A percentile compares a stretch with the other conserved stretches of the same genome.
Conservation (phyloP, 2,329 filamentous ascomycete genomes). For the Aspergillus pseudotamarii region DNA sequence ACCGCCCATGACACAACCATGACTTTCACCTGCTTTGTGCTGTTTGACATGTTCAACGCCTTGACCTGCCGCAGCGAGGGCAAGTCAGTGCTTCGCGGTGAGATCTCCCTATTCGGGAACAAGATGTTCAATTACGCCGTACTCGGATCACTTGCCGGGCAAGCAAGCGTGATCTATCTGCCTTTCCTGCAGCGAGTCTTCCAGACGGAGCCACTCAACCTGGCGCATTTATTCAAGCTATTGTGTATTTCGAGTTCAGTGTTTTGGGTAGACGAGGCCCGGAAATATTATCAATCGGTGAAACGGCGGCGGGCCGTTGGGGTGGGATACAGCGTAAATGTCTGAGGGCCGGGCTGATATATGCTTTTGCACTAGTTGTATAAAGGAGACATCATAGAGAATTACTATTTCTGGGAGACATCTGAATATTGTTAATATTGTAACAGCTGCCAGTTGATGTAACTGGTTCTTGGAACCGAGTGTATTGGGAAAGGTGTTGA, state of each 20-base stretch:
- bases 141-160: constrained; percentile 77
- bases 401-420: background rate
- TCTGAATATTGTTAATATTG: background rate
- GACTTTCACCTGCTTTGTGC: constrained; percentile 98
- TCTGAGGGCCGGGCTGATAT: constrained; percentile 25
- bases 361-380: constrained; percentile 4
- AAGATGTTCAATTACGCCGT: constrained; percentile 97
- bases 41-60: constrained; percentile 99
- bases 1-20: constrained; percentile 96
- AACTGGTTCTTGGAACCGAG: too few species aligned
- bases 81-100: constrained; percentile 85
- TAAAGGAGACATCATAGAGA: constrained; percentile 4
- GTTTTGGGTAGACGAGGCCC: constrained; percentile 89
- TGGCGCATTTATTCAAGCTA: constrained; percentile 74
- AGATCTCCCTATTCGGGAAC: constrained; percentile 81
- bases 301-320: constrained; percentile 37
- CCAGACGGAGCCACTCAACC: constrained; percentile 82
- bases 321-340: constrained; percentile 46
- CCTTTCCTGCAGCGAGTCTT: constrained; percentile 93
- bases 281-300: constrained; percentile 66
- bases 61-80: constrained; percentile 87
- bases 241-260: constrained; percentile 80
- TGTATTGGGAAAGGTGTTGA: too few species aligned
- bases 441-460: too few species aligned
- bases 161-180: constrained; percentile 90